Evolutionary conservation across 768 basidiomycete genomes (phyloP).

Genomic region (Tremella fuciformis): DNA sequence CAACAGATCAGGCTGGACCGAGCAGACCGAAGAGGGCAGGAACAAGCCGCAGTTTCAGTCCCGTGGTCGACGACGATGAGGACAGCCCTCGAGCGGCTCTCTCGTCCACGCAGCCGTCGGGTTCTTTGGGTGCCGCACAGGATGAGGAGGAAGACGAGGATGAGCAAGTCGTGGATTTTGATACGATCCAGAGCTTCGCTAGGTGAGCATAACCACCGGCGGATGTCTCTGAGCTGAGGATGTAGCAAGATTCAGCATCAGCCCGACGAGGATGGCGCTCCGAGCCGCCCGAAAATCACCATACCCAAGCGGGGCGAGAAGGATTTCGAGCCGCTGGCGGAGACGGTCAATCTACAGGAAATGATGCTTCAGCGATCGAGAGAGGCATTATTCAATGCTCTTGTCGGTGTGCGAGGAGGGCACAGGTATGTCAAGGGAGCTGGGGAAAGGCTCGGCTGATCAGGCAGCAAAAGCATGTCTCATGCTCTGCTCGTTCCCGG

Average conservation of each 20-base stretch:
- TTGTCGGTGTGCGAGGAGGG: constrained; percentile 69
- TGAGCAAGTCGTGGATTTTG: constrained; percentile 38
- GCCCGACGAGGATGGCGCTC: constrained; percentile 14
- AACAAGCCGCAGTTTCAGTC: no score
- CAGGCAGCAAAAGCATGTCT: constrained; percentile 48
- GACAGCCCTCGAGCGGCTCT: no score
- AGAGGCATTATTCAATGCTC: constrained; percentile 79
- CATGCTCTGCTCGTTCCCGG: constrained; percentile 43
- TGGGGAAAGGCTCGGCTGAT: not conserved
- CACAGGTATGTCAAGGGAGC: constrained; percentile 61
- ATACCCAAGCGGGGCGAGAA: constrained; percentile 98
- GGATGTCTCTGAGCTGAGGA: not conserved
- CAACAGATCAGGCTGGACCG: no score
- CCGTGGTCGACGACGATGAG: no score
- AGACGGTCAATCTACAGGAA: constrained; percentile 59
- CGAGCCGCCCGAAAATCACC: constrained; percentile 51
- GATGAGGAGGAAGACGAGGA: constrained; percentile 45
- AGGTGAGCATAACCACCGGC: constrained; percentile 14
- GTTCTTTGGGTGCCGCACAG: not conserved
- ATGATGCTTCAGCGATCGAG: constrained; percentile 77
- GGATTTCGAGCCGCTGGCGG: constrained; percentile 80
- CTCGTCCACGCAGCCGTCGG: no score
- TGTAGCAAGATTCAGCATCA: constrained; percentile 42
- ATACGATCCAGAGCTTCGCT: constrained; percentile 45
- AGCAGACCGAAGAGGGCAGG: no score